Evolutionary conservation across 2,329 filamentous ascomycete species (phyloP), one percentile per base, ranked within the genome.

Genomic region (Coleophoma crateriformis): DNA sequence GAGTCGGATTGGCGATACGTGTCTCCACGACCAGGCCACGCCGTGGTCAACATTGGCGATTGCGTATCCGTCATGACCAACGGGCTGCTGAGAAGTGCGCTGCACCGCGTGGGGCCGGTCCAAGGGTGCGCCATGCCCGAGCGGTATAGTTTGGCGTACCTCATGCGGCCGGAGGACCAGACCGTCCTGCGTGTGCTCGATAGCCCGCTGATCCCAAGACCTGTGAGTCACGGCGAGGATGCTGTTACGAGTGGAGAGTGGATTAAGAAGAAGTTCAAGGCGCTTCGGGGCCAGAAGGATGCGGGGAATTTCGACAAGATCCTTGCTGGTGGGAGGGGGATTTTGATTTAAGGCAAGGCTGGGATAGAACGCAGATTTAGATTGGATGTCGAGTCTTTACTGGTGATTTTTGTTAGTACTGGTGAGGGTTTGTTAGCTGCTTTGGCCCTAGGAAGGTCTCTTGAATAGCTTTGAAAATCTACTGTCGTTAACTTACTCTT

Each of bases 1-100:
- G 15, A 11, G 3, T 11, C 10, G 11, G 17, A 43, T 2, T 62
- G 61, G 61, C 38, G 50, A 14, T 64, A 51, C 38, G 52, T 62
- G 2, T 46, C 49, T 14, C 61, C 61, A 2, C 35, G 50, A 8
- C 52, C 53, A 1, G 61, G 56, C 1, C 58, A 56, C 50, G 54
- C 65, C 12, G 63, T 77, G 38, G 67, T 76, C 19, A 76, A 76
- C 54, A 60, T 76, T 7, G 73, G 74, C 2, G 74, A 76, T 56
- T 69, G 71, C 1, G 57, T 75, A 47, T 69, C 73, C 11, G 70
- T 73, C 50, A 71, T 75, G 54, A 70, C 69, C 0, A 64, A 60
- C 1, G 71, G 70, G 0, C 51, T 63, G 10, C 51, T 76, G 51
- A 65, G 56, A 10, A 58, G 54, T n/a, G 54, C 52, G 12, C 45